Evolutionary conservation across 768 basidiomycete genomes (phyloP).

Genomic region (Cystofilobasidium bisporidii): DNA sequence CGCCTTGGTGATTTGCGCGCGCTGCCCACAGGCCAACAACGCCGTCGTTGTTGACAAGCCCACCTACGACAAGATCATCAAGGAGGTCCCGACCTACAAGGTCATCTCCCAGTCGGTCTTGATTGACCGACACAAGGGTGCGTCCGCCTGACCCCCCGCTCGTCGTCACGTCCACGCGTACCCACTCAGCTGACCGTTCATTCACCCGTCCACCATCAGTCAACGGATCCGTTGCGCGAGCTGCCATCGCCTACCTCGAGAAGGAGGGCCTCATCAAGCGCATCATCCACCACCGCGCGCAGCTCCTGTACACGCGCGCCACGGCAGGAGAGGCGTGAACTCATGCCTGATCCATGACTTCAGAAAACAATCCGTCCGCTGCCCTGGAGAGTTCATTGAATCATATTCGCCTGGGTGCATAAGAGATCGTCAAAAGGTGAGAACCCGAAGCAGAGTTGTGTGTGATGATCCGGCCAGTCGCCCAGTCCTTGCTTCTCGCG

Average conservation of each 20-base stretch:
- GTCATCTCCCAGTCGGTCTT: conserved; percentile 94
- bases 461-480: no score
- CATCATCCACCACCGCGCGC: conserved; percentile 88
- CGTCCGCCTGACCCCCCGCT: background rate
- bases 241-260: conserved; percentile 84
- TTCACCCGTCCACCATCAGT: no score
- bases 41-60: conserved; percentile 88
- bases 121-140: conserved; percentile 83
- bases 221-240: conserved; percentile 85
- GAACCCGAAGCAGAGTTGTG: no score
- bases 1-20: no score
- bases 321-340: conserved; percentile 30
- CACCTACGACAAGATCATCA: conserved; percentile 62
- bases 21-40: conserved; percentile 57
- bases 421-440: no score
- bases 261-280: conserved; percentile 89
- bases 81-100: conserved; percentile 97
- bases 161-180: no score
- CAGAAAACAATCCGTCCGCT: no score
- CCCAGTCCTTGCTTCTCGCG: no score
- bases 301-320: conserved; percentile 72
- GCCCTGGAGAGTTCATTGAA: no score
- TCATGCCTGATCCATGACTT: no score
- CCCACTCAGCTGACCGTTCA: no score
- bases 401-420: no score